Evolutionary conservation across 306 rosid genomes (phyloP), one percentile per base, ranked within the genome.

Genomic region (Amphicarpaea edgeworthii): DNA sequence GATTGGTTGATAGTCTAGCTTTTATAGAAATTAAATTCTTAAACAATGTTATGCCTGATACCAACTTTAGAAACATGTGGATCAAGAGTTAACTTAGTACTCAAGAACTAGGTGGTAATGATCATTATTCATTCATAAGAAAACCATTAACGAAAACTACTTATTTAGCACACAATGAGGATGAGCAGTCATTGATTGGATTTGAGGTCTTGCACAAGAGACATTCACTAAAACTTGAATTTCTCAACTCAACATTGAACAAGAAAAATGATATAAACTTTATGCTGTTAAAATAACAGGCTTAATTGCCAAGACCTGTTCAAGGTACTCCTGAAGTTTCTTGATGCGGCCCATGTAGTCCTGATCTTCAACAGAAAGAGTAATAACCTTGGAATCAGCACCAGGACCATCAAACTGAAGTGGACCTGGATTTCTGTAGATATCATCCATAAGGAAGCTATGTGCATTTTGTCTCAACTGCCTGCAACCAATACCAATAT

Each of bases 311-410:
- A 54, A 34, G 43, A 95, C 99, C 98, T 89, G 85, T 70, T 92
- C 98, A 58, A 95, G 97, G 83, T 95, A 90, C 73, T 85, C 91
- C 78, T 95, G 98, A 75, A 95, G 89, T 72, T 90, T 82, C 91
- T 95, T 95, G 42, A 95, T 95, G 70, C 99, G 97, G 66, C 99
- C 99, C 99, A 95, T 95, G 83, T 95, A 95, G 79, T 95, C 99
- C 82, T 85, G 95, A 74, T 95, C 99, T 83, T 95, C 99, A 41
- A 95, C 96, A 61, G 93, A 88, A 6, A 95, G 88, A 20, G 88
- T 80, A 21, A 89, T 60, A 19, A 91, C 85, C 84, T 89, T 95
- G n/a, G 96, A 87, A 85, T 95, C 97, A 2, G 96, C 86, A 32
- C 99, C 99, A 70, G 98, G 93, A 77, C 99, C 99, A 37, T 92